Evolutionary conservation across 208 protist genomes (phyloP).

Genomic region (Trypanosoma avium): DNA sequence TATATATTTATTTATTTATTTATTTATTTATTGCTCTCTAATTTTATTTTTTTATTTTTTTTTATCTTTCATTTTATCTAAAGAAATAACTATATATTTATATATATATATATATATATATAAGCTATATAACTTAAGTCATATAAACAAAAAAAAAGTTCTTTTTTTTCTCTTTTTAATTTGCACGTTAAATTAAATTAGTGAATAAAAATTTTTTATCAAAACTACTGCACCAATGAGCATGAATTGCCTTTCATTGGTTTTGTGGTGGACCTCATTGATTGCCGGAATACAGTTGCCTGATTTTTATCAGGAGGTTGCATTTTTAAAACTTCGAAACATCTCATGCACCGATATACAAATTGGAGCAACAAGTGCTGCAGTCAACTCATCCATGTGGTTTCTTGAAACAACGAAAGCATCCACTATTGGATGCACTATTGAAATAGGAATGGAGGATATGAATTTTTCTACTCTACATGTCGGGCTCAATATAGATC

Average conservation of each 20-base stretch:
- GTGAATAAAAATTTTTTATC: too few relatives aligned
- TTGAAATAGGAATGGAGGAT: not conserved
- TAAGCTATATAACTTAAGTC: too few relatives aligned
- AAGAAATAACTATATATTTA: too few relatives aligned
- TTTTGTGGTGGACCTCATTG: conserved; percentile 7
- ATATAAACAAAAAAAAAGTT: too few relatives aligned
- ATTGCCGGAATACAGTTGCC: not conserved
- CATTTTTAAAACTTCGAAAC: not conserved
- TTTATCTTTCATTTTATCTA: too few relatives aligned
- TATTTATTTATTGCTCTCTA: too few relatives aligned
- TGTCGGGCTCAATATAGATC: not conserved
- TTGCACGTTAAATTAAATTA: too few relatives aligned
- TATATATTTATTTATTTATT: too few relatives aligned
- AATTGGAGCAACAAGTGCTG: not conserved
- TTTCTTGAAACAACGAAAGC: not conserved
- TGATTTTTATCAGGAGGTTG: not conserved
- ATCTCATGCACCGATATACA: not conserved
- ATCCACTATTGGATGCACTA: not conserved
- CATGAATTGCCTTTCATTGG: not conserved
- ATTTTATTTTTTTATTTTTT: too few relatives aligned
- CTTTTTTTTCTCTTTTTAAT: too few relatives aligned
- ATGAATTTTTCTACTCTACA: not conserved
- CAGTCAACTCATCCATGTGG: conserved; percentile 4
- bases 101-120: too few relatives aligned
- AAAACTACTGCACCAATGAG: too few relatives aligned